Evolutionary conservation across 2,329 filamentous ascomycete species (phyloP), one percentile per base, ranked within the genome.

Genomic region (Epichloe bromicola): DNA sequence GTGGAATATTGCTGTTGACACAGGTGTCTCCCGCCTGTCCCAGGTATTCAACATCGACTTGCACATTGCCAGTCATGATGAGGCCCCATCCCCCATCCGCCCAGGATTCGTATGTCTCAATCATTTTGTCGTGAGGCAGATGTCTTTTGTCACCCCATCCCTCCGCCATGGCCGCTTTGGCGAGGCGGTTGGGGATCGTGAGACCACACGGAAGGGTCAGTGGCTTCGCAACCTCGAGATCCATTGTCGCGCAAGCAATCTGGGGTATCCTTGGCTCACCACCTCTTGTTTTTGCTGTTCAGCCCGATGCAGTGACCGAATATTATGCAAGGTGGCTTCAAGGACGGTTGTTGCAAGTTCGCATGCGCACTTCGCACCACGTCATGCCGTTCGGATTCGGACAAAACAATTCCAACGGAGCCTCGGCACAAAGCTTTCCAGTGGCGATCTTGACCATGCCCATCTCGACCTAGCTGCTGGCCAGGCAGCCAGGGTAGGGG

Each of bases 131-230:
- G 12, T 67, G 68, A 0, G 76, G 76, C 1, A 72, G 65, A 30
- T 72, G 55, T 51, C 73, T 61, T 61, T 59, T 60, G 55, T 69
- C 65, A 26, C 67, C 65, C 59, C 74, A 61, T 4, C 56, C 55
- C 55, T 78, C 72, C 4, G 74, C 69, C 65, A 80, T 70, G 34
- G 78, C 74, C 43, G 77, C 68, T 56, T 75, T 70, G 43, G 61
- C 67, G 1, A 82, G 67, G 5, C 78, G 73, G 57, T 82, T 82
- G 3, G 74, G 74, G 3, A 82, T 60, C 0, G 67, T 70, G 26
- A 82, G 66, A 1, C 79, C 79, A 59, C 75, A 78, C 54, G 74
- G 73, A 1, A 80, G 67, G 38, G 69, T 75, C 15, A 78, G 58
- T 0, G 75, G 69, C 30, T 72, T 47, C 2, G 51, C 49, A 23